Base-by-base conservation (phyloP, 345 rosid species). In the Gossypium arboreum region DNA sequence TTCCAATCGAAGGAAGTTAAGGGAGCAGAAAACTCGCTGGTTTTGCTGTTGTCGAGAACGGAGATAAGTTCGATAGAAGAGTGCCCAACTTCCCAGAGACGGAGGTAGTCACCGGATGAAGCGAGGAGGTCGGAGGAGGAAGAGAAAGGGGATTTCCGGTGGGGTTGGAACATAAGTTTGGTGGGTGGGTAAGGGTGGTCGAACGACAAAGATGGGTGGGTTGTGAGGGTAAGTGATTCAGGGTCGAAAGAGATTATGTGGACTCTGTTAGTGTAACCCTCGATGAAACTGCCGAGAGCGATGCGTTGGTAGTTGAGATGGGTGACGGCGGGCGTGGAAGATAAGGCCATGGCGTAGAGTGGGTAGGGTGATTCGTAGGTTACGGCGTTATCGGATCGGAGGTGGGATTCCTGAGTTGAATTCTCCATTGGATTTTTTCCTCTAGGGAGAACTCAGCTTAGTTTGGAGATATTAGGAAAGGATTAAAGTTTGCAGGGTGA, bases 1-100 rank as follows among this genome's bases (percentile, higher is more conserved):
- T 95, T 95, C 98, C 99, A 93, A 56, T 95, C 99, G 74, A 95
- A 95, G 41, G 99, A 95, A 12, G 99, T 95, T 79, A 92, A 78
- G 12, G 93, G 97, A 1, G 94, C 91, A 51, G 92, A 90, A 66
- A 90, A 92, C 77, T 92, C 94, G 71, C 91, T 85, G 44, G 86
- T 84, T 67, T 90, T 92, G 69, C 88, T 83, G 76, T 92, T 92
- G 87, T 92, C 87, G 70, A 92, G 88, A 8, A 90, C 84, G 8
- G 92, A 73, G 57, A 86, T 10, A 0, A 91, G 91, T 61, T 87
- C 91, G 2, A 82, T 24, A 10, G 88, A 74, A 27, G 82, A 56
- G 10, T 87, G 88, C 15, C 80, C 76, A 17, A 92, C 74, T 24
- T 92, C 90, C 92, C 94, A 92, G 17, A 92, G 82, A 12, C 93